Base-by-base conservation (phyloP, 177 flowering plant genomes). In the Vitis hybrid region DNA sequence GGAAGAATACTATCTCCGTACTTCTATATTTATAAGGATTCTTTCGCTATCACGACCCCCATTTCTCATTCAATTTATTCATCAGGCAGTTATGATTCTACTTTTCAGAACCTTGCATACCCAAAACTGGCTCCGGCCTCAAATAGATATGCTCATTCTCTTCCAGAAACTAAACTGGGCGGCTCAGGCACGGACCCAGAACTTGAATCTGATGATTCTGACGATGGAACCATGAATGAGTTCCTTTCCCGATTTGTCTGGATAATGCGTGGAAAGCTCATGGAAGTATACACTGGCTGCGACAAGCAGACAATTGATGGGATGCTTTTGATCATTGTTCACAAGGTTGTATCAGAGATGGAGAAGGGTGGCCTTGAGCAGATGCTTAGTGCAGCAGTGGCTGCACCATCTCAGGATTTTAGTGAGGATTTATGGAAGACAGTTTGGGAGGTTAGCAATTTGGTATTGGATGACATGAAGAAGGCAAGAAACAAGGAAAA, bases 401-500 rank as follows among this genome's bases (percentile, higher is more conserved):
- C 66, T 1, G 3, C 66, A 3, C 80, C 83, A 2, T 80, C 87
- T 0, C 63, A 67, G 3, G 98, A 92, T 77, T 83, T 94, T 15
- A 89, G 97, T 64, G 88, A 88, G 69, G 99, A 93, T 76, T 77
- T 96, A 77, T 94, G 97, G 98, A 82, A 49, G 65, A 85, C 89
- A 0, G 90, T 94, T 19, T 85, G 86, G 94, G 97, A 92, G 66
- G 94, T 91, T 50, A 86, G 97, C 62, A 83, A 75, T 69, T 67
- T 62, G 68, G 97, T 94, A 52, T 75, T 87, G 68, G 83, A 83
- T 15, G 98, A 91, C 63, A 94, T 91, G 97, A 78, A 85, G 73
- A 94, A 86, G 76, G 97, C 76, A 67, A 80, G 59, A 75, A 87
- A 83, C 85, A 92, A 87, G 86, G 97, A 92, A 70, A 86, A 86